Base-by-base conservation (phyloP, 1,284 basidiomycete genomes). In the Leccinum pseudoinsigne region DNA sequence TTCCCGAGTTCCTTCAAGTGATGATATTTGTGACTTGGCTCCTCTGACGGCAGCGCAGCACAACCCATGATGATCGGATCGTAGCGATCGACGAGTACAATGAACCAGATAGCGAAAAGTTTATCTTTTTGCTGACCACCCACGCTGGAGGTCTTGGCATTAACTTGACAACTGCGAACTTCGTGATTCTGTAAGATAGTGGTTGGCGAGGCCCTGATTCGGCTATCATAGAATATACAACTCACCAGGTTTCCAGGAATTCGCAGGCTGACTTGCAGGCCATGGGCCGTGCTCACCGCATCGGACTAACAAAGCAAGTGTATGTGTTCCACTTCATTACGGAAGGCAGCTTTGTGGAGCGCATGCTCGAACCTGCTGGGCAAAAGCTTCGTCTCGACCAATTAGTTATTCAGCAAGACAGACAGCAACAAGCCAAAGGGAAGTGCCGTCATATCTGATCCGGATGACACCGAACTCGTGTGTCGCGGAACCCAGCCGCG, bases 301-400 rank as follows among this genome's bases (percentile, higher is more conserved):
- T 99, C 67, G 97, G 97, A 2, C 97, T 98, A 79, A 98, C 93
- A 58, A 98, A 98, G 79, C 97, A 99, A 77, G 97, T 98, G 18
- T 97, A 97, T 72, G 97, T 99, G 1, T 99, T 96, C 83, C 84
- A 97, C 28, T 98, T 99, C 76, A 93, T 99, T 71, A 98, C 97
- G 0, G 95, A 98, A 75, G 90, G 92, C 58, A 96, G 95, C 57
- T 95, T 99, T 31, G 97, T 99, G 78, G 97, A 99, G 79, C 89
- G 97, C 42, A 97, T 99, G 84, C 79, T 99, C 18, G 97, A 99
- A 78, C 84, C 96, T 23, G 97, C 97, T 1, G 97, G 96, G 2
- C 97, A 99, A 81, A 99, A 98, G 79, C 81, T 99, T 63, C 86
- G 95, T 64, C 81, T 99, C 11, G 97, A 99, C 76, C 97, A 99